Evolutionary conservation across 2,329 filamentous ascomycete species (phyloP), one percentile per base, ranked within the genome.

Genomic region (Sphaerulina vaccinii): DNA sequence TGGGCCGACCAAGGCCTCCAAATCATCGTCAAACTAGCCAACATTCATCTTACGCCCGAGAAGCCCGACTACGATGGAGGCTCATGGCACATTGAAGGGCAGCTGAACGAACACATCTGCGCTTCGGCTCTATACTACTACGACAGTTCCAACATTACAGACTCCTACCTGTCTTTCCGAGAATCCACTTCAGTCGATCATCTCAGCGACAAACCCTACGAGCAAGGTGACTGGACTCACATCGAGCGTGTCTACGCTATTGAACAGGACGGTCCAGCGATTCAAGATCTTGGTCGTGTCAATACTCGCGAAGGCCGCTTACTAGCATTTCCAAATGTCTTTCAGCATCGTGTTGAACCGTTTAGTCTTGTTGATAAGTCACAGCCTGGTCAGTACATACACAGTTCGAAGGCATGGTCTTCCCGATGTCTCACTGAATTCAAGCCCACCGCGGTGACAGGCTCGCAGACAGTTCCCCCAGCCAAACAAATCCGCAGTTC

Each of bases 111-210:
- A 65, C 79, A 79, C 56, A 85, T 88, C 32, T 78, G 76, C 57
- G 82, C 82, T 0, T 83, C 82, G 0, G 79, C 83, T 0, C 69
- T 87, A 15, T 84, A 83, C 66, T 83, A 84, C 65, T 81, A 81
- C 58, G 79, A 84, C 53, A 70, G 65, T 39, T 75, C 82, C 0
- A 88, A 88, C 64, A 77, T 86, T 44, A 78, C 77, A 0, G 71
- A 78, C 1, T 75, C 73, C 40, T 62, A 60, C 3, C 71, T 86
- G 4, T 67, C 69, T 3, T 83, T 86, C 62, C 76, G 75, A 7
- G 77, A 63, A 35, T 32, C 52, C 5, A 48, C 51, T 10, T 36
- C 46, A 15, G 19, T 52, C 15, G 52, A 55, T 21, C 29, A 48
- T 6, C 24, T 58, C 13, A 11, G 18, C 2, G 44, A 46, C 5